Evolutionary conservation across 108 stramenopile species (phyloP), one percentile per base, ranked within the genome.

Genomic region (Chaetoceros muelleri): DNA sequence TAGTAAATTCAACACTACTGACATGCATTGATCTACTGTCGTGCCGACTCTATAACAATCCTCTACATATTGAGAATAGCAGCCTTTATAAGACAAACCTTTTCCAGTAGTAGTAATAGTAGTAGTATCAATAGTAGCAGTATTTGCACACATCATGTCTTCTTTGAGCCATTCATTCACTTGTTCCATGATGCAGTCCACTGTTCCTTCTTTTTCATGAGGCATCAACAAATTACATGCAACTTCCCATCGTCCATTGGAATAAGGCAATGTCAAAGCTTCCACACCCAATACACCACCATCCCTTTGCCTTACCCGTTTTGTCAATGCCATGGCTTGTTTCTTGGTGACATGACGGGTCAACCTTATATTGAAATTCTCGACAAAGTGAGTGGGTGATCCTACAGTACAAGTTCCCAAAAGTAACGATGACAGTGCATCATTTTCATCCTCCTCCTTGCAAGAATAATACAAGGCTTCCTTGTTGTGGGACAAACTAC

Each of bases 281-380:
- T 91, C 90, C 3, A 91, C 85, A 26, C 77, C 79, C 2, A 55
- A 57, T 26, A 90, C 44, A 28, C 90, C 90, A 22, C 68, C 80
- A 58, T 84, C 78, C 29, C 81, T 66, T 58, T 80, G 79, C 48
- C 90, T 69, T 25, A 91, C 8, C 26, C 21, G 48, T 61, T 65
- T 59, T 23, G 84, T 85, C 48, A 91, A 57, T 24, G 85, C 59
- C 52, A 59, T 71, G 1, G 88, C 88, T 55, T 70, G 24, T 23
- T 28, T 24, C 29, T 40, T 44, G 34, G 25, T 52, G 47, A 69
- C 70, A 55, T 67, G 75, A 22, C 71, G 25, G 26, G 75, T 65
- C 46, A 91, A 54, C 10, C 83, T 79, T 30, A 91, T 72, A 60
- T 91, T 91, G 69, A 70, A 91, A 62, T 87, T 91, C 58, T 91